These are phyloP conservation scores for Aurantiochytrium sp. DNA, from an alignment of 108 stramenopile species.

Conservation along the genomic window DNA sequence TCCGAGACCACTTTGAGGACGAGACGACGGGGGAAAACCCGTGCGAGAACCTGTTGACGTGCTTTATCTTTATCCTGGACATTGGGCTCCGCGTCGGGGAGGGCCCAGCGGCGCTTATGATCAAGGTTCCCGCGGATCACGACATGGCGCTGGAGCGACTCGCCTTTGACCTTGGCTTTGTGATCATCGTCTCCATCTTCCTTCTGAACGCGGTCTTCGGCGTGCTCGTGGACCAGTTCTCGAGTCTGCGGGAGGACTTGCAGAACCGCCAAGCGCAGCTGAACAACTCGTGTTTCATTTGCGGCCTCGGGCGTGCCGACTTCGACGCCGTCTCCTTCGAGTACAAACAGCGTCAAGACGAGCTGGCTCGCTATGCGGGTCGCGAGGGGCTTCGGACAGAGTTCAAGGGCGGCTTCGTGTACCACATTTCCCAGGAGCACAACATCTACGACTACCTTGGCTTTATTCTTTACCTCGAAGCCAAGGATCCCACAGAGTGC, in stretches of 20 bases:
- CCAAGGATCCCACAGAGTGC: slow-evolving; percentile 49
- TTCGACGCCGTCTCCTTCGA: slow-evolving; percentile 43
- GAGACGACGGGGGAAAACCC: slow-evolving; percentile 8
- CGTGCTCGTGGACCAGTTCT: slow-evolving; percentile 50
- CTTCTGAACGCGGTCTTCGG: slow-evolving; percentile 50
- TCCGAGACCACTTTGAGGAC: slow-evolving; percentile 32
- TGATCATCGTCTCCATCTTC: slow-evolving; percentile 40
- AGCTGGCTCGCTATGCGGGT: slow-evolving; percentile 30
- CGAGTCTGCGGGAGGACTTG: slow-evolving; percentile 32
- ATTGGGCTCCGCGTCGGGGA: slow-evolving; percentile 39
- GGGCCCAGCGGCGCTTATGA: slow-evolving; percentile 44
- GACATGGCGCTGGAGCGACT: background rate
- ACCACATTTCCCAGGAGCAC: slow-evolving; percentile 44
- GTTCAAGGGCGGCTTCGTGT: slow-evolving; percentile 25
- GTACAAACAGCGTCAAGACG: slow-evolving; percentile 12
- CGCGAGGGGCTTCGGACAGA: background rate
- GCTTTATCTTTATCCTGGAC: slow-evolving; percentile 38
- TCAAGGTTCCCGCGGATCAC: background rate
- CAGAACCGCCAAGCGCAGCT: slow-evolving; percentile 39
- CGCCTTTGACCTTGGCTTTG: slow-evolving; percentile 32
- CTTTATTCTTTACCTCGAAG: slow-evolving; percentile 46
- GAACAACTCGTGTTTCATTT: slow-evolving; percentile 46
- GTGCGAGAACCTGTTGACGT: slow-evolving; percentile 36
- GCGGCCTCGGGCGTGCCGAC: slow-evolving; percentile 37
- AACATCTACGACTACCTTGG: slow-evolving; percentile 54